phyloP scores from a whole-genome alignment of 2,329 filamentous ascomycete genomes.

The Escovopsis sp. region DNA sequence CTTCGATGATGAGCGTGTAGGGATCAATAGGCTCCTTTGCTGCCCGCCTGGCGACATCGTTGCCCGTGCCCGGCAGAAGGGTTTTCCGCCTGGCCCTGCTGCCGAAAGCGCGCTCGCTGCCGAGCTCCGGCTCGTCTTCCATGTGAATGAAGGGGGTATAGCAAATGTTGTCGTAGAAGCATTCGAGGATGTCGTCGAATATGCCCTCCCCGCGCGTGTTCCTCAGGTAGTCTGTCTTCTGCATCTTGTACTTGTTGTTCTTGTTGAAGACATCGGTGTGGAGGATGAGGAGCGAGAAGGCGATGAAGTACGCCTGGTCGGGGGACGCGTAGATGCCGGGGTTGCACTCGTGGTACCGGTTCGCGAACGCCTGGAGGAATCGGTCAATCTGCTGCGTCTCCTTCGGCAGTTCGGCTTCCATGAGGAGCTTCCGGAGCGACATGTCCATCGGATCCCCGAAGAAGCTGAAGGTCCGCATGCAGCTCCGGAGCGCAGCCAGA shows the following conservation, averaged over 20 bases:
- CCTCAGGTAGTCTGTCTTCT: constrained; percentile 85
- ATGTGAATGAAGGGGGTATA: constrained; percentile 98
- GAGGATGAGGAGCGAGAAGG: constrained; percentile 88
- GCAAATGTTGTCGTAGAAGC: constrained; percentile 96
- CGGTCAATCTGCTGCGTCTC: constrained; percentile 97
- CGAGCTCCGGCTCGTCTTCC: constrained; percentile 76
- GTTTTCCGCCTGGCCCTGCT: constrained; percentile 58
- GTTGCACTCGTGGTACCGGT: constrained; percentile 96
- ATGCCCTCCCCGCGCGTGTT: constrained; percentile 86
- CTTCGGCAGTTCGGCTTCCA: constrained; percentile 91
- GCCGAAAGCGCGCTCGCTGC: constrained; percentile 54
- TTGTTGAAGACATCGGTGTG: constrained; percentile 99
- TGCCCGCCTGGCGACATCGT: constrained; percentile 38
- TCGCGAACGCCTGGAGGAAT: constrained; percentile 84
- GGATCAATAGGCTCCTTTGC: constrained; percentile 83
- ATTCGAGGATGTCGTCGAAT: constrained; percentile 84
- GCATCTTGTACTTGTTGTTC: constrained; percentile 99
- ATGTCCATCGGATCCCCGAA: constrained; percentile 97
- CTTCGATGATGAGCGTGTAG: constrained; percentile 85
- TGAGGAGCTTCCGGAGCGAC: constrained; percentile 85
- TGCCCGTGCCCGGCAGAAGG: constrained; percentile 48
- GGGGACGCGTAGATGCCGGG: constrained; percentile 82
- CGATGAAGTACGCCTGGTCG: constrained; percentile 96
- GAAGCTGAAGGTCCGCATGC: constrained; percentile 89
- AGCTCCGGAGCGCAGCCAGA: constrained; percentile 71